phyloP scores from a whole-genome alignment of 305 asterid genomes.

The Fraxinus albicans region DNA sequence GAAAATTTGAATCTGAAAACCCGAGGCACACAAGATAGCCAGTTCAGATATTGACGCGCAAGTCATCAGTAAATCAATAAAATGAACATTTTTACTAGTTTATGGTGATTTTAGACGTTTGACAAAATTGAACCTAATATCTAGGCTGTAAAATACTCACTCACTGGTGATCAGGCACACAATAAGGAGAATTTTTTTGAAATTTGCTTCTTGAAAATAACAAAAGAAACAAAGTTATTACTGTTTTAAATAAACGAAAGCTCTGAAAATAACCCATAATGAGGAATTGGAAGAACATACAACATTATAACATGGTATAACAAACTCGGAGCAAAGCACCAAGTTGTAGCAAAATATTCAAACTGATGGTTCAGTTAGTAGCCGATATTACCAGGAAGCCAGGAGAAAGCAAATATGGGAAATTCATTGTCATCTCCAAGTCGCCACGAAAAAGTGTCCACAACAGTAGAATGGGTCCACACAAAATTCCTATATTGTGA shows the following conservation, averaged over 20 bases:
- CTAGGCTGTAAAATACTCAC: neutral
- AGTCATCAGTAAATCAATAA: neutral
- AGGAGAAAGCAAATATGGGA: conserved; percentile 63
- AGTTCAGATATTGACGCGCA: neutral
- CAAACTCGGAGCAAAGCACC: neutral
- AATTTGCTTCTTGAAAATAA: neutral
- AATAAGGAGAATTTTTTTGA: neutral
- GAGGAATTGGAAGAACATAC: neutral
- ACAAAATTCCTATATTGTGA: conserved; percentile 51
- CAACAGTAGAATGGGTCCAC: conserved; percentile 71
- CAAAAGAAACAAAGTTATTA: neutral
- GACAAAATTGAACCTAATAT: neutral
- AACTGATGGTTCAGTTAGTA: neutral
- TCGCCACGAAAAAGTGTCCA: conserved; percentile 75
- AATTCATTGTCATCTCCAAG: conserved; percentile 58
- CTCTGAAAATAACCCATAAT: neutral
- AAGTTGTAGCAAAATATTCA: neutral
- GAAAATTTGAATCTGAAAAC: neutral
- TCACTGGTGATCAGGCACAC: neutral
- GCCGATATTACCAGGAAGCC: conserved; percentile 72
- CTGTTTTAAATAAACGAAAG: neutral
- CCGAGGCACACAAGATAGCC: conserved; percentile 2
- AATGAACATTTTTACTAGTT: neutral
- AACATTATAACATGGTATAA: neutral
- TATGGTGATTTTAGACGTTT: neutral